Conservation (phyloP, 2,329 filamentous ascomycete genomes). For the Epichloe aotearoae region DNA sequence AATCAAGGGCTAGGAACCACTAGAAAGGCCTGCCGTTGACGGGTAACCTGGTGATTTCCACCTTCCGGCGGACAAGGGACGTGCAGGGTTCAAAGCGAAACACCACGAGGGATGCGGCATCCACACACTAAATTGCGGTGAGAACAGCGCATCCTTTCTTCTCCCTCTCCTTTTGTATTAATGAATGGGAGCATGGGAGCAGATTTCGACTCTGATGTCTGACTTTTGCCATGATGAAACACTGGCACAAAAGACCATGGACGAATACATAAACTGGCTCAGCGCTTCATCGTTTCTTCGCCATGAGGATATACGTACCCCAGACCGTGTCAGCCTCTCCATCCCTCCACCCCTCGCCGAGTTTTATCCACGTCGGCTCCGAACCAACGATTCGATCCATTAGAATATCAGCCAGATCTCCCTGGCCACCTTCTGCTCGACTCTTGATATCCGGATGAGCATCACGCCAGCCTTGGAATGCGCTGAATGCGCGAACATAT, state of each 20-base stretch:
- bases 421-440: conserved; percentile 38
- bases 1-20: too few species aligned
- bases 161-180: background rate
- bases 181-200: too few species aligned
- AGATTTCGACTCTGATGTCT: too few species aligned
- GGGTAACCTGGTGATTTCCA: background rate
- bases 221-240: too few species aligned
- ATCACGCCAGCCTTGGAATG: conserved; percentile 44
- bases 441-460: conserved; percentile 36
- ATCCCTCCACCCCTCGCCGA: conserved; percentile 37
- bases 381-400: conserved; percentile 42
- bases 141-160: background rate
- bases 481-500: conserved; percentile 49
- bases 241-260: too few species aligned
- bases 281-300: conserved; percentile 23
- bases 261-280: too few species aligned
- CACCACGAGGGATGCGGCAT: conserved; percentile 8
- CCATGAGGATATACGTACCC: conserved; percentile 47
- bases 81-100: background rate
- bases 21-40: too few species aligned
- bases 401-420: conserved; percentile 50
- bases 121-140: background rate
- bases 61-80: background rate
- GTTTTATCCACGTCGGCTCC: conserved; percentile 38
- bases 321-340: conserved; percentile 44